Base-by-base conservation (phyloP, 2,329 filamentous ascomycete genomes). In the Fusarium gaditjirri region DNA sequence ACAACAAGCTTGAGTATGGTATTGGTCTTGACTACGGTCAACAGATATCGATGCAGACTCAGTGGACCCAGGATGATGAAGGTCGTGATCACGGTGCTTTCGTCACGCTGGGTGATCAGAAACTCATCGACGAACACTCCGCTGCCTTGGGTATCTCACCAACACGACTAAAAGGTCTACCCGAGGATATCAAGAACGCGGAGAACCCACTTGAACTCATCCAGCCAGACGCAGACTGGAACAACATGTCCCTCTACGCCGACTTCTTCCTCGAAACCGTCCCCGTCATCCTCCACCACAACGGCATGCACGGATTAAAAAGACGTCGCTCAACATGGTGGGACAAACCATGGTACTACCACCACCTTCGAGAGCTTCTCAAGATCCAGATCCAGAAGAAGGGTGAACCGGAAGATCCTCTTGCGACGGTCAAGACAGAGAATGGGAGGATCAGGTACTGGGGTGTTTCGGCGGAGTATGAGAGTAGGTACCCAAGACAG, bases 291-390 rank as follows among this genome's bases (percentile, higher is more conserved):
- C 25, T 68, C 3, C 65, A 68, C 31, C 62, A 68, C 3, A 67
- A 55, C 38, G 53, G 53, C 6, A 55, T 55, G 53, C 14, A 67
- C 9, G 19, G 21, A 1, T 9, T 35, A 8, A 68, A 68, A 10
- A 3, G 11, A 1, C n/a, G 62, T 1, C 65, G 65, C 0, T 25
- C 38, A 1, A 49, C 65, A 36, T 54, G 47, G 62, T 68, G 65
- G 65, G 19, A 68, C 3, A 38, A 19, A 8, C 65, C 65, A 11
- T 68, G 65, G 65, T 67, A 61, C 7, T 46, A 68, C 21, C 62
- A 53, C 0, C 47, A 31, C 1, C 13, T 68, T 0, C 43, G 65
- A 0, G 14, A 42, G 0, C 47, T 68, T 2, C 16, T 41, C 1
- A 27, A 14, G 3, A 23, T 31, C 4, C 35, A 23, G 3, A 13